These are phyloP conservation scores for Handroanthus guayacan DNA, from an alignment of 257 asterid species.

Conservation along the genomic window DNA sequence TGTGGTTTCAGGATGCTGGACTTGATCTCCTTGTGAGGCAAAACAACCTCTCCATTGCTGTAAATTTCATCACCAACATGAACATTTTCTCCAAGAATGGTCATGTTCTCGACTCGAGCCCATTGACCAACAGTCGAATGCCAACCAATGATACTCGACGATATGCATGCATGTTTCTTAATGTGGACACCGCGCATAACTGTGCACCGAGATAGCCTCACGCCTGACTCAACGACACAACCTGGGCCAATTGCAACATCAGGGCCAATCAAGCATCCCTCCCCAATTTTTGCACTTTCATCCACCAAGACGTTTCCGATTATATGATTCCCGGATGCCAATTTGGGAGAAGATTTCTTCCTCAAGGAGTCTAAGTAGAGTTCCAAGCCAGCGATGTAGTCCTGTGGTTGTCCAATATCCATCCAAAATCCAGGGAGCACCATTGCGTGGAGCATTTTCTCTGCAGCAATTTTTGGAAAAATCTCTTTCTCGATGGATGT, in stretches of 20 bases:
- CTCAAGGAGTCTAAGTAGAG: constrained; percentile 75
- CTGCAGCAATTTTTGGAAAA: constrained; percentile 78
- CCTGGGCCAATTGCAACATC: constrained; percentile 91
- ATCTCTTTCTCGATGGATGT: constrained; percentile 92
- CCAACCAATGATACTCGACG: constrained; percentile 91
- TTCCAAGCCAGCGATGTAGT: constrained; percentile 79
- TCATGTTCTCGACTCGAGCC: constrained; percentile 96
- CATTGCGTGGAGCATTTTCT: constrained; percentile 76
- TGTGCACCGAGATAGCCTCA: constrained; percentile 88
- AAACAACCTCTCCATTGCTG: constrained; percentile 84
- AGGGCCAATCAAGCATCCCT: constrained; percentile 90
- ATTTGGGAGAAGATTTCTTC: constrained; percentile 63
- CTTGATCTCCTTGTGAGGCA: constrained; percentile 93
- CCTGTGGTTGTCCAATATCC: constrained; percentile 95
- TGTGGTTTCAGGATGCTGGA: constrained; percentile 84
- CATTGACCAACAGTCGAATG: constrained; percentile 92
- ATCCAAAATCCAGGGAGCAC: constrained; percentile 92
- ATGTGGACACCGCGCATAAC: constrained; percentile 88
- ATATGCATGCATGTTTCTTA: constrained; percentile 78
- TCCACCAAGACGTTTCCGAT: constrained; percentile 81
- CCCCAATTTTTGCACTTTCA: constrained; percentile 79
- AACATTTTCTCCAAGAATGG: constrained; percentile 90
- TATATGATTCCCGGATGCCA: constrained; percentile 67
- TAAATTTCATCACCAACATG: constrained; percentile 87
- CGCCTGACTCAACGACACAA: constrained; percentile 83